Evolutionary conservation across 768 basidiomycete species (phyloP), one percentile per base, ranked within the genome.

Genomic region (Tulasnella calospora): DNA sequence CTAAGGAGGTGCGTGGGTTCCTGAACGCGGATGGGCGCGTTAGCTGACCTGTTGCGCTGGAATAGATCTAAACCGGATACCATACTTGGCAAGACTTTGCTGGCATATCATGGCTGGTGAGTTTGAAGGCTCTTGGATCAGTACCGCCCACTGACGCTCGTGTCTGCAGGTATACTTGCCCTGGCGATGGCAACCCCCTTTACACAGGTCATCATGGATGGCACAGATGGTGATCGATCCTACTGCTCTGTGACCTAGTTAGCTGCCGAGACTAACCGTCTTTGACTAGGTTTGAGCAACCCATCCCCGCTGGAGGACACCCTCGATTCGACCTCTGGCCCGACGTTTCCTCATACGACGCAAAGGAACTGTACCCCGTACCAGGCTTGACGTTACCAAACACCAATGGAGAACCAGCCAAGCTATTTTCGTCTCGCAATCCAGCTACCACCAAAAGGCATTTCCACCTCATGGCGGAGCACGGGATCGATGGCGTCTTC

Each of bases 41-140:
- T 44, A 0, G 15, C 75, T 55, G 75, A 76, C 33, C 40, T 36
- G 9, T 51, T 15, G 7, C 55, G 15, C 67, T 36, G 38, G 47
- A 67, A 19, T 36, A 87, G 92, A 80, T 91, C 91, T 13, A 87
- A 92, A 82, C 89, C 94, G 35, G 88, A 87, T 7, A 93, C 92
- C 13, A 93, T 95, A 71, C 92, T 93, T 78, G 89, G 93, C 85
- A 95, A 95, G 82, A 90, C 94, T 81, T 84, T 95, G 40, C 92
- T 94, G 0, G 94, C 94, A 46, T 95, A 95, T 83, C 94, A 95
- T 84, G 94, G 93, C 83, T 95, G 94, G 94, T 93, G 75, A 78
- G 89, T 81, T 27, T 13, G 30, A 40, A 46, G 41, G 21, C 30
- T n/a, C 6, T 17, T 13, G 21, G 57, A 13, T 38, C 47, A 70